Evolutionary conservation across 805 yeast genomes (phyloP).

Genomic region (Hanseniaspora lachancei): DNA sequence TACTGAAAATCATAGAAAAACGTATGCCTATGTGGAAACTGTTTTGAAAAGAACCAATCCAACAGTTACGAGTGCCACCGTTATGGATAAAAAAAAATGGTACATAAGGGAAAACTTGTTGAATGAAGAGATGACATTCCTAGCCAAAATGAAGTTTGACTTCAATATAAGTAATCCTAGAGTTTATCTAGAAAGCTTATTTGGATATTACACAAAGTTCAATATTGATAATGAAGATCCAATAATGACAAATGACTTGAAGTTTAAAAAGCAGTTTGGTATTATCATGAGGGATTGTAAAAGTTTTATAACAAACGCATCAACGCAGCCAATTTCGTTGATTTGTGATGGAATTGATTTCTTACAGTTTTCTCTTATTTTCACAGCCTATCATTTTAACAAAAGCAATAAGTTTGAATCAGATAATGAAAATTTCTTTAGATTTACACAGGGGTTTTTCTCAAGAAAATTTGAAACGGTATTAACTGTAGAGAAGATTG

Average conservation of each 20-base stretch:
- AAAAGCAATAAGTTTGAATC: constrained; percentile 10
- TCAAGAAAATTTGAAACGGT: constrained; percentile 20
- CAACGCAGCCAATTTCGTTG: constrained; percentile 27
- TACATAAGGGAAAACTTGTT: constrained; percentile 26
- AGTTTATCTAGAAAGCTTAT: constrained; percentile 26
- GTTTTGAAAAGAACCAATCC: constrained; percentile 22
- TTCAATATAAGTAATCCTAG: constrained; percentile 26
- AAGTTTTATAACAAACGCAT: constrained; percentile 26
- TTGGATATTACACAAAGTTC: constrained; percentile 20
- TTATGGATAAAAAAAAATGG: constrained; percentile 28
- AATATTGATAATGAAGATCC: constrained; percentile 24
- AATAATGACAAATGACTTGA: constrained; percentile 19
- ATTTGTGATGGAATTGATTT: constrained; percentile 26
- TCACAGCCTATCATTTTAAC: constrained; percentile 25
- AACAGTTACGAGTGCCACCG: constrained; percentile 17
- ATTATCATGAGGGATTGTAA: constrained; percentile 25
- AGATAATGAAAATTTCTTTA: constrained; percentile 20
- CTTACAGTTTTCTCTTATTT: constrained; percentile 23
- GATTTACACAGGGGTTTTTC: constrained; percentile 25
- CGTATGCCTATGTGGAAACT: constrained; percentile 25
- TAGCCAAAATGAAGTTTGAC: constrained; percentile 27
- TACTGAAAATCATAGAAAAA: constrained; percentile 28
- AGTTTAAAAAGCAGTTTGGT: constrained; percentile 23
- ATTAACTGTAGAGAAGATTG: constrained; percentile 19
- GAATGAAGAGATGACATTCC: constrained; percentile 23